Percentiles rank a stretch among this genome's conserved stretches.
Evolutionary conservation across 2,329 filamentous ascomycete species (phyloP).

Genomic region (Pseudogymnoascus sp.): DNA sequence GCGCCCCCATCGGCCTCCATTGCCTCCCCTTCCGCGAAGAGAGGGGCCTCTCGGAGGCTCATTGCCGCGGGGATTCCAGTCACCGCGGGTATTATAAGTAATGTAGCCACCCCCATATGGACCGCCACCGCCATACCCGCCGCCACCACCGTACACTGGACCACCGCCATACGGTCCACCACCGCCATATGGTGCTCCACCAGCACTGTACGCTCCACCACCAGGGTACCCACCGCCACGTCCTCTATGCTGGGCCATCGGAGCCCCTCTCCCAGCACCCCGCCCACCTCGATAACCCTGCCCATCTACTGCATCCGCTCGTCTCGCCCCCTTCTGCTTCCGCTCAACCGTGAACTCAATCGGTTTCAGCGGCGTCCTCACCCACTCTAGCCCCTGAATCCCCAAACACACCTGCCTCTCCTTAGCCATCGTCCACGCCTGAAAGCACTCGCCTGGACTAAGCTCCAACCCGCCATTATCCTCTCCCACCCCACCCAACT

Average conservation of each 20-base stretch:
- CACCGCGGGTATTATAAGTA: background rate
- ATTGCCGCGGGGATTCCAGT: constrained; percentile 1
- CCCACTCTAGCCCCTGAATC: constrained; percentile 55
- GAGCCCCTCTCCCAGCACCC: background rate
- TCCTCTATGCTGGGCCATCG: background rate
- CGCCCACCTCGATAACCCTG: background rate
- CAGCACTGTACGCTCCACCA: background rate
- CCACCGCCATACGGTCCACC: background rate
- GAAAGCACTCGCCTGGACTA: constrained; percentile 51
- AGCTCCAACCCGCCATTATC: constrained; percentile 15
- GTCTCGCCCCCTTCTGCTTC: constrained; percentile 13
- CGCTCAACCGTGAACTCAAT: constrained; percentile 56
- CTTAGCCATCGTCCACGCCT: constrained; percentile 58
- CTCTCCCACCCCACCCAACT: constrained; percentile 49
- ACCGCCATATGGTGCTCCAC: background rate
- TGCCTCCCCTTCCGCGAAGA: background rate
- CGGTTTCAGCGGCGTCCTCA: constrained; percentile 57
- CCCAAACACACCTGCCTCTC: constrained; percentile 53
- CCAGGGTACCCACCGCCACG: constrained; percentile 5
- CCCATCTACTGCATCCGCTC: background rate
- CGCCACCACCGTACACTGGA: constrained; percentile 1
- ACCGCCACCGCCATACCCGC: background rate
- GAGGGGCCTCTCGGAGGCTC: constrained; percentile 1
- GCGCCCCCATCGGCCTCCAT: background rate
- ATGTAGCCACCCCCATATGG: background rate